Conservation (phyloP, 768 basidiomycete species). For the Trametes villosa region DNA sequence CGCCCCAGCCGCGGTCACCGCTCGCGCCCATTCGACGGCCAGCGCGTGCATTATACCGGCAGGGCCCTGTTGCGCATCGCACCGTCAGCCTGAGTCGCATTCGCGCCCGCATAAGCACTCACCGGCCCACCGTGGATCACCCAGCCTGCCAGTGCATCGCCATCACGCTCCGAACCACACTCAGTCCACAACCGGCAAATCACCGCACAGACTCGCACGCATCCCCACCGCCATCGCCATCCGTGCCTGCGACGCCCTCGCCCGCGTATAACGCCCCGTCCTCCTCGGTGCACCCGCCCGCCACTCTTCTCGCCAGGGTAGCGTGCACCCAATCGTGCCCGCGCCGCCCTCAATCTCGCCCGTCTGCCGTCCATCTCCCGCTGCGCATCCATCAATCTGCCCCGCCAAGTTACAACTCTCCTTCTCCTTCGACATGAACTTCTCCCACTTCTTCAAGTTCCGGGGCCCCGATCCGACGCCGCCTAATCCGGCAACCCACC, state of each 20-base stretch:
- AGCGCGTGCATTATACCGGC: not conserved
- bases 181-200: slow-evolving; percentile 1
- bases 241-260: slow-evolving; percentile 9
- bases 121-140: not conserved
- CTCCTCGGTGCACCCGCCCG: not conserved
- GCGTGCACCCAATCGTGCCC: too few species aligned
- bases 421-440: too few species aligned
- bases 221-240: not conserved
- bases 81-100: not conserved
- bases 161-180: not conserved
- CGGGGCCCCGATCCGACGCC: not conserved
- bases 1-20: not conserved
- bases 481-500: not conserved
- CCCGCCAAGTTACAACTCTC: too few species aligned
- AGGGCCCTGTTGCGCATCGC: not conserved
- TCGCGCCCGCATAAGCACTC: not conserved
- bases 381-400: not conserved
- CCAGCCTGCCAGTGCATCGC: not conserved
- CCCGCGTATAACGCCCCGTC: slow-evolving; percentile 2
- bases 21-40: not conserved
- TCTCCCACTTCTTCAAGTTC: not conserved
- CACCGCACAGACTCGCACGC: not conserved
- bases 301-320: not conserved
- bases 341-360: not conserved
- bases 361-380: not conserved